Evolutionary conservation across 225 moss, liverwort and hornwort species (phyloP).

Genomic region (Pseudisothecium myosuroides): DNA sequence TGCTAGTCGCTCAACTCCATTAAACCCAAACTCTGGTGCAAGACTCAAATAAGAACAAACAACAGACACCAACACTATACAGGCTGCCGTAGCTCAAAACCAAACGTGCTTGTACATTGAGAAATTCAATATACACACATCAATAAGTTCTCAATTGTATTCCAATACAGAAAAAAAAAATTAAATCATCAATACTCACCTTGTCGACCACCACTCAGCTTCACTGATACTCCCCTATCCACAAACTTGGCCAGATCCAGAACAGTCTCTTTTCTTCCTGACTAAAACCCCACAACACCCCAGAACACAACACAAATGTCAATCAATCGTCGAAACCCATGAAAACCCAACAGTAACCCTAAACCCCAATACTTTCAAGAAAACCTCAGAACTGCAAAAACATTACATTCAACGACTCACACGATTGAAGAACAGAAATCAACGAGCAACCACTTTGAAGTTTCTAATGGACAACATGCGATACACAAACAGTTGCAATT

Average conservation of each 20-base stretch:
- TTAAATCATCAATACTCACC: constrained; percentile 25
- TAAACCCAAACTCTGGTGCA: not conserved
- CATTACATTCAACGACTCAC: not conserved
- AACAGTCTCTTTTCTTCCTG: constrained; percentile 90
- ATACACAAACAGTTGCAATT: not conserved
- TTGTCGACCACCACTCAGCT: constrained; percentile 90
- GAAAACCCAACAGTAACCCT: not conserved
- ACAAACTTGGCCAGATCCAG: constrained; percentile 97
- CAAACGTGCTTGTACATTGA: not conserved
- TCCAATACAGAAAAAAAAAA: not conserved
- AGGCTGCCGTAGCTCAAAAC: not conserved
- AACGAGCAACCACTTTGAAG: not conserved
- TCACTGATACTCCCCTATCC: constrained; percentile 91
- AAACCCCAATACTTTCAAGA: not conserved
- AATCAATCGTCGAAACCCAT: not conserved
- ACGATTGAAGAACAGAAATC: not conserved
- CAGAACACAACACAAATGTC: not conserved
- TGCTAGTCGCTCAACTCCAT: not conserved
- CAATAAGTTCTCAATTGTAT: not conserved
- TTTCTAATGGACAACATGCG: not conserved
- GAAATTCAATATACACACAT: not conserved
- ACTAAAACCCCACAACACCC: constrained; percentile 23
- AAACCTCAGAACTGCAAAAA: not conserved
- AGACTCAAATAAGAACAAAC: not conserved
- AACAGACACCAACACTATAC: not conserved